These are phyloP conservation scores for Sporobolus alterniflorus DNA, from an alignment of 202 grass and related monocot species.

Conservation along the genomic window DNA sequence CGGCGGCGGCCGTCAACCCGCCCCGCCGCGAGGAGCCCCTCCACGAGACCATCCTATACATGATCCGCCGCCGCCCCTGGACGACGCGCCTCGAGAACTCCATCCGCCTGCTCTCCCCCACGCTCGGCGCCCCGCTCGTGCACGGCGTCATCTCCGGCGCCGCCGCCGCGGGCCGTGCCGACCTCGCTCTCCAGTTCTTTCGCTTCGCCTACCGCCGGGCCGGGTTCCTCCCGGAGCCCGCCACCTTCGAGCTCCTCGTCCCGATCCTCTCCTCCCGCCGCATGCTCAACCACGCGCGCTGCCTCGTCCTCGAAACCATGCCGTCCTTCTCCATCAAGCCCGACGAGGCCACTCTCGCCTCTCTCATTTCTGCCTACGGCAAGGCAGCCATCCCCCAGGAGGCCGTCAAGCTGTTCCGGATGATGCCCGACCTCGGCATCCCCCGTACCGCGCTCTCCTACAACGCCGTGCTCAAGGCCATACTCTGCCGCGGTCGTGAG, in stretches of 20 bases:
- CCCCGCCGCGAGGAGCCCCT: conserved; percentile 44
- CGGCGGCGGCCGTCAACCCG: background rate
- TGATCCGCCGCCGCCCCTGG: conserved; percentile 87
- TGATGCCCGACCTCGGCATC: conserved; percentile 81
- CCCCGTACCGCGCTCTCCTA: conserved; percentile 64
- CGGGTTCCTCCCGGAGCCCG: conserved; percentile 66
- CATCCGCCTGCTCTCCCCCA: conserved; percentile 59
- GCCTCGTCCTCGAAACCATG: conserved; percentile 91
- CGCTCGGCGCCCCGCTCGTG: conserved; percentile 57
- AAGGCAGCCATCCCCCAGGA: conserved; percentile 72
- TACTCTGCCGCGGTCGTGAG: conserved; percentile 71
- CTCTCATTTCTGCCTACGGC: conserved; percentile 74
- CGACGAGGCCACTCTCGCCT: conserved; percentile 61
- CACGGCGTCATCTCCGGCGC: conserved; percentile 58
- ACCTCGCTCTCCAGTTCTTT: conserved; percentile 80
- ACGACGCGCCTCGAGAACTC: conserved; percentile 96
- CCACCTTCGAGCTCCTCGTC: conserved; percentile 69
- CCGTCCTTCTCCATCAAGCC: conserved; percentile 58
- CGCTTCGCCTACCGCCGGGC: conserved; percentile 90
- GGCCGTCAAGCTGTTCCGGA: conserved; percentile 83
- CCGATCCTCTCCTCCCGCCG: conserved; percentile 56
- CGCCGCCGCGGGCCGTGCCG: conserved; percentile 28
- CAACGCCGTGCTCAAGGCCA: conserved; percentile 85
- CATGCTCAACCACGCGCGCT: conserved; percentile 98
- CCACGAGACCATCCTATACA: conserved; percentile 78